Conservation (phyloP, 192 early-diverging fungal species). For the Physocladia obscura region DNA sequence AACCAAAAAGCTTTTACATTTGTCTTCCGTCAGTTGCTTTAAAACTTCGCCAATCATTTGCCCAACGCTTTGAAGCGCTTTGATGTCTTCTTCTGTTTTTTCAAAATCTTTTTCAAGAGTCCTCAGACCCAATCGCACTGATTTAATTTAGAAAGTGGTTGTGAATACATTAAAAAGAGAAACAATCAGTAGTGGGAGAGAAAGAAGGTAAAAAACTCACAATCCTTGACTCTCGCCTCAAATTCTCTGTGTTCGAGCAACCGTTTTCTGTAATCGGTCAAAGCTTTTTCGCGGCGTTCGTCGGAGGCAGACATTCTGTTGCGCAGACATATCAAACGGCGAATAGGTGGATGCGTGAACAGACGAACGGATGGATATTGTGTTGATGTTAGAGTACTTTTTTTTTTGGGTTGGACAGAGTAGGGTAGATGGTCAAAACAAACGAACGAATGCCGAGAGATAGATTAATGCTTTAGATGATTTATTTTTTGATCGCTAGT, state of each 20-base stretch:
- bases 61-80: constrained; percentile 97
- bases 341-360: background rate
- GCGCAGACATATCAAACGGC: background rate
- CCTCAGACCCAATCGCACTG: constrained; percentile 83
- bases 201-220: constrained; percentile 36
- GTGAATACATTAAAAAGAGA: background rate
- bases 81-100: constrained; percentile 96
- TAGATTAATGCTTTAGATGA: too few relatives aligned
- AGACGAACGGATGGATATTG: background rate
- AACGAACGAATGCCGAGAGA: background rate
- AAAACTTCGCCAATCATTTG: constrained; percentile 98
- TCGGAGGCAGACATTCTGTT: constrained; percentile 27
- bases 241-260: constrained; percentile 92
- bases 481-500: too few relatives aligned
- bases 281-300: constrained; percentile 77
- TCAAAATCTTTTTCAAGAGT: constrained; percentile 87
- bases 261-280: constrained; percentile 81
- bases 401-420: background rate
- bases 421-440: too few relatives aligned
- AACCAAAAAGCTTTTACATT: constrained; percentile 65
- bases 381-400: too few relatives aligned
- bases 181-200: background rate
- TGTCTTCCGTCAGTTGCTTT: constrained; percentile 94
- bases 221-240: constrained; percentile 93
- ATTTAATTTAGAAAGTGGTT: constrained; percentile 2